Percentiles rank a stretch among this genome's conserved stretches.
These are phyloP conservation scores for Fragaria ananassa DNA, from an alignment of 306 rosid species.

Conservation along the genomic window DNA sequence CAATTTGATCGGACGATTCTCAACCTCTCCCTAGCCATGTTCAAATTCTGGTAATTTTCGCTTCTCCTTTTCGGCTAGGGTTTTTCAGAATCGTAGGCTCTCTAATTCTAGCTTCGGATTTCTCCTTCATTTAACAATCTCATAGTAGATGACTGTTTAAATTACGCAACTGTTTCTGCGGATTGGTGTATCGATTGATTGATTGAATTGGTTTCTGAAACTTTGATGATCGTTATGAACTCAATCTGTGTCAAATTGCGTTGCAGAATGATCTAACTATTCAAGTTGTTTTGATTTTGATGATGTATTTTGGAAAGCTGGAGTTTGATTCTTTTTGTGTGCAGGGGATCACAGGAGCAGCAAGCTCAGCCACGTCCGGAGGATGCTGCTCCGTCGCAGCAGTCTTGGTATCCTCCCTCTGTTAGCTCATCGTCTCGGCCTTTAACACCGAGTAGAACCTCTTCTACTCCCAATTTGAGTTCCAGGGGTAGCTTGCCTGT, in stretches of 20 bases:
- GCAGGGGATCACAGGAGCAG: slow-evolving; percentile 88
- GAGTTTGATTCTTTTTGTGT: neutral
- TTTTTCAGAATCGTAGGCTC: neutral
- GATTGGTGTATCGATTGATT: neutral
- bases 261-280: neutral
- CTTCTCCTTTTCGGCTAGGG: neutral
- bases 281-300: neutral
- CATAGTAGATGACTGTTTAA: neutral
- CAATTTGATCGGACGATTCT: slow-evolving; percentile 19
- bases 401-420: slow-evolving; percentile 86
- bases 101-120: neutral
- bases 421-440: slow-evolving; percentile 65
- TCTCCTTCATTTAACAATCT: neutral
- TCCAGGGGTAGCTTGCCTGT: slow-evolving; percentile 44
- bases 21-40: slow-evolving; percentile 43
- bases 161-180: neutral
- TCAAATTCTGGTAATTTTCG: slow-evolving; percentile 71
- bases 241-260: neutral
- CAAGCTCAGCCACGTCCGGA: slow-evolving; percentile 55
- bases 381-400: slow-evolving; percentile 57
- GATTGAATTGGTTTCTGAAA: neutral
- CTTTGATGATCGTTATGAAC: neutral
- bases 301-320: neutral
- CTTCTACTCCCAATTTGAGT: slow-evolving; percentile 45
- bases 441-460: slow-evolving; percentile 53